A percentile compares a stretch with the other conserved stretches of the same genome.
phyloP scores from a whole-genome alignment of 2,329 filamentous ascomycete species.

The Hymenoscyphus occultus region DNA sequence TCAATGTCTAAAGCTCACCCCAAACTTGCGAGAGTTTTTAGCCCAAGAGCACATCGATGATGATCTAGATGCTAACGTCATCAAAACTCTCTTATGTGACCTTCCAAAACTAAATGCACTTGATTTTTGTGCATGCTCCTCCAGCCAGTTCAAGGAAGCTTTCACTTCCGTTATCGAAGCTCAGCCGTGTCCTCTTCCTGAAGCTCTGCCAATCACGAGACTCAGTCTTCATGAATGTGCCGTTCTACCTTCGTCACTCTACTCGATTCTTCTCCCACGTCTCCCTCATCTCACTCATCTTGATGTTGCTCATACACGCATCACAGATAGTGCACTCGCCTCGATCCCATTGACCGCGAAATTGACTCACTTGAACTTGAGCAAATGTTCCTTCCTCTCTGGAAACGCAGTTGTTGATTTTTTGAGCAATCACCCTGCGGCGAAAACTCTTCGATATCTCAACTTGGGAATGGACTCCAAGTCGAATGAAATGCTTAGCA shows the following conservation, averaged over 20 bases:
- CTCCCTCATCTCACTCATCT: conserved; percentile 69
- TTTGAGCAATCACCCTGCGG: conserved; percentile 67
- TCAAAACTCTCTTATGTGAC: conserved; percentile 67
- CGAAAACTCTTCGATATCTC: conserved; percentile 64
- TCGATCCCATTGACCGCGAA: conserved; percentile 68
- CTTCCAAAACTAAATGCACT: conserved; percentile 63
- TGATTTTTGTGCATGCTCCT: conserved; percentile 76
- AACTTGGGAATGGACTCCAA: conserved; percentile 71
- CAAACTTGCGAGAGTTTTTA: conserved; percentile 73
- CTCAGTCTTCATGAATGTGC: conserved; percentile 78
- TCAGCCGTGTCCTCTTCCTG: conserved; percentile 41
- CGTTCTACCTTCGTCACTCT: conserved; percentile 63
- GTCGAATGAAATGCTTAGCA: conserved; percentile 68
- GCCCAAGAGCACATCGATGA: conserved; percentile 79
- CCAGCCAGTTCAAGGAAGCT: conserved; percentile 61
- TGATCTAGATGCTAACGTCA: conserved; percentile 65
- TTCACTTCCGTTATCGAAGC: conserved; percentile 51
- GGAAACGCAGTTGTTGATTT: conserved; percentile 68
- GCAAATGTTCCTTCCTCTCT: conserved; percentile 69
- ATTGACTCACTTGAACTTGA: conserved; percentile 74
- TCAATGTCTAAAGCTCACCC: conserved; percentile 67
- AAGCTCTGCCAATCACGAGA: conserved; percentile 58
- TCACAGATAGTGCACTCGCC: conserved; percentile 68
- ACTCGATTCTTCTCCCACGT: conserved; percentile 69
- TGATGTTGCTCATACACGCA: conserved; percentile 73